phyloP scores from a whole-genome alignment of 768 basidiomycete species.

The Suillus sp. region DNA sequence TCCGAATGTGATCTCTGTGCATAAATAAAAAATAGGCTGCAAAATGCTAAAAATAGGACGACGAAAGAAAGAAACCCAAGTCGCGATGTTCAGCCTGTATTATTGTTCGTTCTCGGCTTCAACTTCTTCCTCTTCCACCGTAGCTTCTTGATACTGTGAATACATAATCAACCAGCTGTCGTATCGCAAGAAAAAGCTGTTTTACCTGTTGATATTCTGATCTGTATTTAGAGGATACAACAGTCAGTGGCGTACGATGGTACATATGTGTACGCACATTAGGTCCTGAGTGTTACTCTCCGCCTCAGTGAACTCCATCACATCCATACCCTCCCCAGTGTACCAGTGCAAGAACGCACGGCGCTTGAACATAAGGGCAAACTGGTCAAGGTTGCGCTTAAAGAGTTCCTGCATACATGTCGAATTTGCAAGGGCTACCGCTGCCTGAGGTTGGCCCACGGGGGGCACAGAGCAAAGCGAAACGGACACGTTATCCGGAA shows the following conservation, averaged over 20 bases:
- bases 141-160: constrained; percentile 63
- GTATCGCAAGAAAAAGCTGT: background rate
- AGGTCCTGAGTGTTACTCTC: constrained; percentile 82
- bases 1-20: background rate
- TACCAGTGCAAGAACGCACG: constrained; percentile 92
- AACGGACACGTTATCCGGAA: constrained; percentile 87
- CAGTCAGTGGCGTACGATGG: constrained; percentile 2
- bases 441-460: constrained; percentile 75
- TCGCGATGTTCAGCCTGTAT: constrained; percentile 6
- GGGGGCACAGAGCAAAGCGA: constrained; percentile 83
- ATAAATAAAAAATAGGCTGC: constrained; percentile 2
- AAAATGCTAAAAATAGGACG: constrained; percentile 5
- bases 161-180: background rate
- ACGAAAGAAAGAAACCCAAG: background rate
- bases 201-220: constrained; percentile 87
- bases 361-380: constrained; percentile 79
- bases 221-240: constrained; percentile 38
- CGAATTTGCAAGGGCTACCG: constrained; percentile 73
- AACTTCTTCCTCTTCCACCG: constrained; percentile 44
- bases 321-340: constrained; percentile 89
- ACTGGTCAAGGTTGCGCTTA: constrained; percentile 73
- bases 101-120: constrained; percentile 34
- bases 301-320: constrained; percentile 80
- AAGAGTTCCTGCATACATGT: constrained; percentile 87
- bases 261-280: constrained; percentile 55